Evolutionary conservation across 257 asterid genomes (phyloP).

Genomic region (Solanum phureja): DNA sequence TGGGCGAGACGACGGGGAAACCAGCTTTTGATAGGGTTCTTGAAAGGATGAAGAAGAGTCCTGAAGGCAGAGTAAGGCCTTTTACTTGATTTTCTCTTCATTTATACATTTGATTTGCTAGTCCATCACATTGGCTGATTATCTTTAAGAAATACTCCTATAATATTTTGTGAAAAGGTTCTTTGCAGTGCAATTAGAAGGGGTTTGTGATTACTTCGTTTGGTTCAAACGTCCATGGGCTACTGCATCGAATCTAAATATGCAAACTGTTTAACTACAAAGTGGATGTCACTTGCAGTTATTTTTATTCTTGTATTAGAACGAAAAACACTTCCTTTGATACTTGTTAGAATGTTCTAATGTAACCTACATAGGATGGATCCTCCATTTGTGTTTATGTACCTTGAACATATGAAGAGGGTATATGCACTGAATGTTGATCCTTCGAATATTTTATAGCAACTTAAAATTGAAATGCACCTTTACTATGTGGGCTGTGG

Average conservation of each 20-base stretch:
- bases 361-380: neutral
- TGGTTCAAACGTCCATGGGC: neutral
- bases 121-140: neutral
- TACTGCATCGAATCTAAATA: neutral
- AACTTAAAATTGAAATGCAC: neutral
- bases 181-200: neutral
- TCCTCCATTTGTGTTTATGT: neutral
- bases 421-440: neutral
- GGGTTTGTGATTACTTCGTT: neutral
- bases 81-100: neutral
- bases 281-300: neutral
- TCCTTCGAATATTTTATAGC: neutral
- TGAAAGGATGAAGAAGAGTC: constrained; percentile 63
- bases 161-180: neutral
- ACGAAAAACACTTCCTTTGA: neutral
- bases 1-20: constrained; percentile 90
- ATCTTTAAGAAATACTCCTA: neutral
- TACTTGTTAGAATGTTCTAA: neutral
- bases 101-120: neutral
- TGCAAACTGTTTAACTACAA: neutral
- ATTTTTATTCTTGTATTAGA: neutral
- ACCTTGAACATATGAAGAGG: neutral
- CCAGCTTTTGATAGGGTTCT: constrained; percentile 84
- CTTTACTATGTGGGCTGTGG: neutral
- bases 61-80: constrained; percentile 70